These are phyloP conservation scores for Chalciporus pseudorubinellus DNA, from an alignment of 768 basidiomycete genomes.

Conservation along the genomic window DNA sequence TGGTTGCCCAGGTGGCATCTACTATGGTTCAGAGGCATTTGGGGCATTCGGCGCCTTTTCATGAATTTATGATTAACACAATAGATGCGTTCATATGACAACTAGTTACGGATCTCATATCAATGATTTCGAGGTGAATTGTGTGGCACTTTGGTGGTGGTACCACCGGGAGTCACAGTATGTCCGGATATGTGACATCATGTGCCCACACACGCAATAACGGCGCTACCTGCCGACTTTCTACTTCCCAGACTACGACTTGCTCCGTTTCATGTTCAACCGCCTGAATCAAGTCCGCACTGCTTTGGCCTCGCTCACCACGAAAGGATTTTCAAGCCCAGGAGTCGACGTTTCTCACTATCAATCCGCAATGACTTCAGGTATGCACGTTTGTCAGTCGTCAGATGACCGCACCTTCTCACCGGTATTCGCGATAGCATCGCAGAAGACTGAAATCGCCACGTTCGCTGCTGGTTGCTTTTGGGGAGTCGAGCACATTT, in stretches of 20 bases:
- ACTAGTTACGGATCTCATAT: no score
- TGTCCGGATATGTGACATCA: no score
- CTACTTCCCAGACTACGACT: background rate
- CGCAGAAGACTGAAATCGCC: conserved; percentile 43
- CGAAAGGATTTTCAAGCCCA: conserved; percentile 13
- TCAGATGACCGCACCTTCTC: background rate
- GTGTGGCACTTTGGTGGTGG: no score
- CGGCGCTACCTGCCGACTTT: background rate
- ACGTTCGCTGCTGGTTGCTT: conserved; percentile 66
- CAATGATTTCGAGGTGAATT: no score
- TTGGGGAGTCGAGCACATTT: conserved; percentile 87
- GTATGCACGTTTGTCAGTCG: conserved; percentile 1
- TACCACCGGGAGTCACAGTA: no score
- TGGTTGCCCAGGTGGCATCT: conserved; percentile 28
- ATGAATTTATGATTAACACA: conserved; percentile 3
- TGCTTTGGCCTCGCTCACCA: conserved; percentile 21
- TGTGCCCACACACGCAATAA: background rate
- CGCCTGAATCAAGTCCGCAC: conserved; percentile 23
- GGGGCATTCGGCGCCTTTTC: no score
- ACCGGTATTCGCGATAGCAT: conserved; percentile 33
- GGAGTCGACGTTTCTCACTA: conserved; percentile 39
- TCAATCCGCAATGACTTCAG: conserved; percentile 40
- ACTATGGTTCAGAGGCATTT: conserved; percentile 22
- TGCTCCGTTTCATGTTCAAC: conserved; percentile 20
- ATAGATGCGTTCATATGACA: no score